These are phyloP conservation scores for Metschnikowia matae DNA, from an alignment of 805 yeast genomes.

Conservation along the genomic window DNA sequence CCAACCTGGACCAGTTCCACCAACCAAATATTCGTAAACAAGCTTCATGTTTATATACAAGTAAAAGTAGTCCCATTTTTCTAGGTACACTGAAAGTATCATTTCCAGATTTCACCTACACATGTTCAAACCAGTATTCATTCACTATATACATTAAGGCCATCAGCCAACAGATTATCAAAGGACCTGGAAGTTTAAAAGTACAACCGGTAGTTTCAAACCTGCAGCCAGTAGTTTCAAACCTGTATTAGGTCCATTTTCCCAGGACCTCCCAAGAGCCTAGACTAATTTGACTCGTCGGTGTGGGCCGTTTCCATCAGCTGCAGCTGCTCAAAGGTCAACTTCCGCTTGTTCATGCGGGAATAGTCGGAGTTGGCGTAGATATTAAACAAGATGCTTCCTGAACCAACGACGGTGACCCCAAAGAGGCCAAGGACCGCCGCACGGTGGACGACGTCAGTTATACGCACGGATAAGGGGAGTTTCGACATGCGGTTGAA, in stretches of 20 bases:
- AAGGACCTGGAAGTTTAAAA: too few species aligned
- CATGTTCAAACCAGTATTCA: neutral
- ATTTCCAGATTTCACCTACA: too few species aligned
- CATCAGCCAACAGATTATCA: too few species aligned
- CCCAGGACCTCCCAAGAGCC: neutral
- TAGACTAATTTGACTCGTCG: neutral
- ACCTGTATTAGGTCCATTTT: too few species aligned
- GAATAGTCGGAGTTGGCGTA: constrained; percentile 44
- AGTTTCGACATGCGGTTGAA: constrained; percentile 22
- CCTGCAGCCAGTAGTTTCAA: too few species aligned
- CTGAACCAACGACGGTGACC: constrained; percentile 38
- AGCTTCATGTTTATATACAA: too few species aligned
- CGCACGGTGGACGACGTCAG: constrained; percentile 41
- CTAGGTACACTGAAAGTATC: too few species aligned
- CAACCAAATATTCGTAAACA: too few species aligned
- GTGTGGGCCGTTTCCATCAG: neutral
- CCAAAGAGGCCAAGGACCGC: constrained; percentile 37
- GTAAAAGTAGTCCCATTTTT: too few species aligned
- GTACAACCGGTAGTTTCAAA: too few species aligned
- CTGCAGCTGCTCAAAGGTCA: constrained; percentile 28
- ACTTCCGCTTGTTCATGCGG: constrained; percentile 37
- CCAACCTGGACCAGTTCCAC: too few species aligned
- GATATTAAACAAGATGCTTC: constrained; percentile 36
- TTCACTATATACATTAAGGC: neutral
- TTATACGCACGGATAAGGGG: constrained; percentile 41